phyloP scores from a whole-genome alignment of 1,284 basidiomycete genomes.

The Cutaneotrichosporon mucoides region DNA sequence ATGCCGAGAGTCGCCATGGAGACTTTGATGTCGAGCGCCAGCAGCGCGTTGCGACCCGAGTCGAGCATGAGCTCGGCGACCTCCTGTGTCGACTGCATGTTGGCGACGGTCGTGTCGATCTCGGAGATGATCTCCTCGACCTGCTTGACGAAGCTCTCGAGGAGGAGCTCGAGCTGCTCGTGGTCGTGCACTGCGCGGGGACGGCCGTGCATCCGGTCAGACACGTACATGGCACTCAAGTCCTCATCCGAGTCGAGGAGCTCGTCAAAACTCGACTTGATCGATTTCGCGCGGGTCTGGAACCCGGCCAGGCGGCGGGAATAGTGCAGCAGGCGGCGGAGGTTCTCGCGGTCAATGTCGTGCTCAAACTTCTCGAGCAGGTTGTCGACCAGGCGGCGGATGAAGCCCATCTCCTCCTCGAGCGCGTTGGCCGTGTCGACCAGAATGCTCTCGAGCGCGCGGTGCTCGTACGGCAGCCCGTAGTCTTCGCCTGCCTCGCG shows the following conservation, averaged over 20 bases:
- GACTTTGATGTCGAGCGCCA: conserved; percentile 87
- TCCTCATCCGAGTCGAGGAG: conserved; percentile 91
- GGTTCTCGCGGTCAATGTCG: conserved; percentile 86
- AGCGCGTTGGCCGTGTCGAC: conserved; percentile 82
- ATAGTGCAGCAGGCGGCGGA: conserved; percentile 84
- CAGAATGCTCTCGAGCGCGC: conserved; percentile 83
- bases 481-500: conserved; percentile 22
- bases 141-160: conserved; percentile 93
- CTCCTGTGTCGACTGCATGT: conserved; percentile 94
- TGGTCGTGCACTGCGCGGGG: conserved; percentile 68
- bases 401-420: conserved; percentile 89
- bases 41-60: conserved; percentile 86
- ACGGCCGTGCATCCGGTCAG: conserved; percentile 64
- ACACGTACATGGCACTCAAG: conserved; percentile 84
- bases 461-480: conserved; percentile 76
- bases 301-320: conserved; percentile 79
- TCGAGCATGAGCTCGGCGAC: conserved; percentile 96
- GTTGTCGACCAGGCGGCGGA: conserved; percentile 74
- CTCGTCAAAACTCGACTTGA: conserved; percentile 85
- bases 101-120: conserved; percentile 82
- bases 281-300: conserved; percentile 81
- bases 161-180: conserved; percentile 84
- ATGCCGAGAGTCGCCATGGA: conserved; percentile 94
- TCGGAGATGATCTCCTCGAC: conserved; percentile 94
- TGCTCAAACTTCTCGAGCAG: conserved; percentile 87